Evolutionary conservation across 352 stramenopile species (phyloP), one percentile per base, ranked within the genome.

Genomic region (Phytophthora foliorum): DNA sequence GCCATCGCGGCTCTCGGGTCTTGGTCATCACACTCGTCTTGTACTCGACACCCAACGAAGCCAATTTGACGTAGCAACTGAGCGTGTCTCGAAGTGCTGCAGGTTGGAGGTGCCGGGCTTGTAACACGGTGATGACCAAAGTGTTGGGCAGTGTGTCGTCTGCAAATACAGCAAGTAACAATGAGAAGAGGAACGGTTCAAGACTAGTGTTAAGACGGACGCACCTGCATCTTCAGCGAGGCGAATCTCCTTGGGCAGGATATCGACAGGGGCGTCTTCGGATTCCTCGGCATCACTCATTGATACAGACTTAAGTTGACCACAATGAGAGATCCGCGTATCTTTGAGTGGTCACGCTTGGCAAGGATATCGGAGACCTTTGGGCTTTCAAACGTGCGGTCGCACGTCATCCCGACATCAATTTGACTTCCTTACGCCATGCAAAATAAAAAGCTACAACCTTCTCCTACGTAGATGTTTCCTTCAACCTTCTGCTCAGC

Each of bases 61-160:
- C 64, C 16, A 94, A 72, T 64, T 92, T 93, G 45, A 91, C 86
- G 55, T 94, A 93, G 56, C 78, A 88, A 54, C 81, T 93, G 14
- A 91, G 62, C 0, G 83, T 90, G 14, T 69, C 70, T n/a, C 82
- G 81, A n/a, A 93, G 62, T 4, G 80, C 34, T 3, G 81, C 63
- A 17, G 74, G 71, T 4, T 81, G 74, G 0, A 94, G 58, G 13
- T 86, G 67, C 10, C 71, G 83, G 25, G 86, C 86, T 36, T 89
- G 82, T n/a, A 93, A 51, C 10, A 94, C 85, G 0, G 83, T 92
- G 44, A 94, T 76, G 5, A 90, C 74, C 22, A 94, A 69, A 11
- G 86, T 93, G 55, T 94, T 94, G 10, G 86, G 77, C 2, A 88
- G 58, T 32, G 82, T 89, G 9, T 91, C 82, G 16, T 89, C 82